Evolutionary conservation across 148 eudicot species (phyloP), one percentile per base, ranked within the genome.

Genomic region (Silene uniflora): DNA sequence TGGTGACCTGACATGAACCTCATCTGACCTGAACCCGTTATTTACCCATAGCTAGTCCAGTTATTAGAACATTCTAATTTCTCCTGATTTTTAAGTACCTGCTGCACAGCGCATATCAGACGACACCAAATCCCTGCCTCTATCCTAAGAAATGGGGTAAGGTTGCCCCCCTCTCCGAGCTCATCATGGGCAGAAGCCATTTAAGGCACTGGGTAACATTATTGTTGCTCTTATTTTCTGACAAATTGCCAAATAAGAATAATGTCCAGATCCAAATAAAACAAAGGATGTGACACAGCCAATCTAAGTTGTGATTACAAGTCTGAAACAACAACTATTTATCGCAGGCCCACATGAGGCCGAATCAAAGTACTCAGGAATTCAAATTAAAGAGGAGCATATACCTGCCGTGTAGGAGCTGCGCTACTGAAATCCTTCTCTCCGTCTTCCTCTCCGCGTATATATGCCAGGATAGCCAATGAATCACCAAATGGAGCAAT

Each of bases 401-500:
- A 56, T 86, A 92, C 98, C 98, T 92, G 97, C 7, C 93, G 88
- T 19, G 96, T 86, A 64, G 97, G 93, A 79, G 84, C 82, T 77
- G 81, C 78, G 80, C 88, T 88, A 74, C 96, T 92, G 70, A 92
- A 92, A 64, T 87, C 90, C 79, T 89, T 89, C 72, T 89, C 97
- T 71, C 93, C 88, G 66, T 92, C 97, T 88, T 93, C 97, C 78
- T 92, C 96, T 73, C 87, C 86, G 7, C 86, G 88, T 78, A 95
- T 88, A 81, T 92, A 95, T 77, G 98, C 97, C 70, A 95, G 80
- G 74, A 95, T 88, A 78, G 93, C 97, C 85, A 95, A 86, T 66
- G 89, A 86, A 85, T 92, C 97, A 69, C 96, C 98, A 75, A 95
- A 95, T 58, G 97, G 97, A 77, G 98, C 98, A 81, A 95, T 83